Conservation (phyloP, 2,329 filamentous ascomycete genomes). For the Exophiala lecanii-corni region DNA sequence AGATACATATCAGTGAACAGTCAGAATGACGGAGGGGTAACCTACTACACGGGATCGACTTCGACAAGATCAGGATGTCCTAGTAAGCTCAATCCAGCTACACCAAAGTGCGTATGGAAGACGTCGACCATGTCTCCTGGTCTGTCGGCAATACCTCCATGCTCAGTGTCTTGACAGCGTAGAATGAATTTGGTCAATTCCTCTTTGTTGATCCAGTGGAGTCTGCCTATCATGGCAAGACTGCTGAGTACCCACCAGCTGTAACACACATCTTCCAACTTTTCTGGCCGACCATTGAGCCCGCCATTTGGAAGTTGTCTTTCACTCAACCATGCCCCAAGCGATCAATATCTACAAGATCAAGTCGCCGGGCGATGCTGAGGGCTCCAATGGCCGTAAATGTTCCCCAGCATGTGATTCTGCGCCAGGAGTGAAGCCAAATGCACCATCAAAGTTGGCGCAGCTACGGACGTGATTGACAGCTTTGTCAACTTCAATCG, state of each 20-base stretch:
- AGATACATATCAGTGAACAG: slow-evolving; percentile 21
- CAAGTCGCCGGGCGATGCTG: slow-evolving; percentile 74
- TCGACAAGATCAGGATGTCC: slow-evolving; percentile 70
- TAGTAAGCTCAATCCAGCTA: slow-evolving; percentile 82
- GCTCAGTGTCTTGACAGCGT: slow-evolving; percentile 76
- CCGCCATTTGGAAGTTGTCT: slow-evolving; percentile 82
- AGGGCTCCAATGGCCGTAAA: slow-evolving; percentile 90
- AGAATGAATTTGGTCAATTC: slow-evolving; percentile 80
- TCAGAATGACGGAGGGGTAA: slow-evolving; percentile 11
- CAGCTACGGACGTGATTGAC: slow-evolving; percentile 75
- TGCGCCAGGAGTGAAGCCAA: slow-evolving; percentile 80
- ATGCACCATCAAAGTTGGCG: slow-evolving; percentile 91
- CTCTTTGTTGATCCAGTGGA: slow-evolving; percentile 88
- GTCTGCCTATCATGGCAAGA: slow-evolving; percentile 77
- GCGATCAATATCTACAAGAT: slow-evolving; percentile 76
- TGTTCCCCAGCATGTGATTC: slow-evolving; percentile 96
- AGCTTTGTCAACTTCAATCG: slow-evolving; percentile 75
- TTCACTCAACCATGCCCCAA: slow-evolving; percentile 88
- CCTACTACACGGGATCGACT: slow-evolving; percentile 83
- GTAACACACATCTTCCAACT: slow-evolving; percentile 95
- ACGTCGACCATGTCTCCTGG: slow-evolving; percentile 96
- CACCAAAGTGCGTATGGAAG: slow-evolving; percentile 87
- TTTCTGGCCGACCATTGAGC: slow-evolving; percentile 90
- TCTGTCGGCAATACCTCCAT: slow-evolving; percentile 81
- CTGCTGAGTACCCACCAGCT: slow-evolving; percentile 98